Conservation (phyloP, 1,139 yeast genomes). For the Torulaspora globosa region DNA sequence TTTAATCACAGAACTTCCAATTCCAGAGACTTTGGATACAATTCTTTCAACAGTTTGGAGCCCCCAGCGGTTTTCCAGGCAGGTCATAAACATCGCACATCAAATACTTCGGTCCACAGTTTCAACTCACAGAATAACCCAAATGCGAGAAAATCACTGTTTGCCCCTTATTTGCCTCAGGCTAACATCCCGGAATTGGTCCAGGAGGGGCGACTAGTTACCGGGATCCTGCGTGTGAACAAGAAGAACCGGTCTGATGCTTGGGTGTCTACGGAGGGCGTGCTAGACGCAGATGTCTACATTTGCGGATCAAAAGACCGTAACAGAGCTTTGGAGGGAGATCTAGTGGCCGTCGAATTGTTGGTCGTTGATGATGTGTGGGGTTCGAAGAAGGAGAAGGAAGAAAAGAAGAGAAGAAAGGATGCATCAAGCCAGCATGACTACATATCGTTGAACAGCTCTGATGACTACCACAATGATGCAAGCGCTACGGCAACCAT, state of each 20-base stretch:
- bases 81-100: conserved; percentile 72
- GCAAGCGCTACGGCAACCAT: conserved; percentile 45
- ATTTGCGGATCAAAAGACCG: conserved; percentile 99
- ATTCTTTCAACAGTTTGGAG: conserved; percentile 40
- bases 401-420: conserved; percentile 91
- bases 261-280: conserved; percentile 92
- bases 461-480: conserved; percentile 66
- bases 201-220: conserved; percentile 84
- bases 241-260: conserved; percentile 96
- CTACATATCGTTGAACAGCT: conserved; percentile 40
- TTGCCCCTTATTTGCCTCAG: conserved; percentile 95
- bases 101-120: conserved; percentile 46
- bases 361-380: conserved; percentile 95
- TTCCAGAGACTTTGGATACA: conserved; percentile 32
- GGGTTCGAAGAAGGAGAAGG: conserved; percentile 94
- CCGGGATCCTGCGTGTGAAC: conserved; percentile 89
- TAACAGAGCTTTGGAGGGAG: conserved; percentile 95
- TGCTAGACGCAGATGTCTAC: conserved; percentile 91
- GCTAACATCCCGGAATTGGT: conserved; percentile 85
- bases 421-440: conserved; percentile 45
- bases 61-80: conserved; percentile 63
- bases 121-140: conserved; percentile 25
- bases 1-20: conserved; percentile 33
- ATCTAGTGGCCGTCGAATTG: conserved; percentile 89
- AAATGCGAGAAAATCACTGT: conserved; percentile 69